These are phyloP conservation scores for Entomortierella chlamydospora DNA, from an alignment of 192 early-diverging fungal species.

Conservation along the genomic window DNA sequence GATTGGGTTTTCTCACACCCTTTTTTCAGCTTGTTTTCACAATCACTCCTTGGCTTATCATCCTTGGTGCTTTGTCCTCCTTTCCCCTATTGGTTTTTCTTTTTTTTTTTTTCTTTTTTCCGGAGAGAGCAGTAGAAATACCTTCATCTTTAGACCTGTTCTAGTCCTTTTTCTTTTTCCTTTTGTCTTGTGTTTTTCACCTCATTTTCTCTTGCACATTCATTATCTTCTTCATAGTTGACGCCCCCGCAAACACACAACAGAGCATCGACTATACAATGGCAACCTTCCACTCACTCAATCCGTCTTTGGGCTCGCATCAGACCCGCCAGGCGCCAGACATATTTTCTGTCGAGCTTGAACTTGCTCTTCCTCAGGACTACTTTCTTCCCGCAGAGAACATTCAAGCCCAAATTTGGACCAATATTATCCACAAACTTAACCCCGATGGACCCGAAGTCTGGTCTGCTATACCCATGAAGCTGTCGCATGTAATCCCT, in stretches of 20 bases:
- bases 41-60: background rate
- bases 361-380: conserved; percentile 34
- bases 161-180: background rate
- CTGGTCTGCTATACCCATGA: conserved; percentile 44
- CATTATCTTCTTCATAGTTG: background rate
- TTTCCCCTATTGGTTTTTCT: background rate
- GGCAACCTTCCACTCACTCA: conserved; percentile 45
- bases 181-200: background rate
- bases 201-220: background rate
- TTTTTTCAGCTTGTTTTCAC: background rate
- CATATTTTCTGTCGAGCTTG: conserved; percentile 34
- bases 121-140: background rate
- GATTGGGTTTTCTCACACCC: no score
- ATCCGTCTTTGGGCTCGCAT: conserved; percentile 35
- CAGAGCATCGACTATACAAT: conserved; percentile 1
- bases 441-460: conserved; percentile 43
- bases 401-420: conserved; percentile 47
- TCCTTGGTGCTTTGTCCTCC: background rate
- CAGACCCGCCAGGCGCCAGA: conserved; percentile 33
- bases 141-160: background rate
- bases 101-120: background rate
- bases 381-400: conserved; percentile 42
- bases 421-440: conserved; percentile 37
- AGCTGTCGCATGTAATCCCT: conserved; percentile 35
- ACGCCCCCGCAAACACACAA: background rate